Evolutionary conservation across 2,329 filamentous ascomycete species (phyloP), one percentile per base, ranked within the genome.

Genomic region (Keithomyces neogunnii): DNA sequence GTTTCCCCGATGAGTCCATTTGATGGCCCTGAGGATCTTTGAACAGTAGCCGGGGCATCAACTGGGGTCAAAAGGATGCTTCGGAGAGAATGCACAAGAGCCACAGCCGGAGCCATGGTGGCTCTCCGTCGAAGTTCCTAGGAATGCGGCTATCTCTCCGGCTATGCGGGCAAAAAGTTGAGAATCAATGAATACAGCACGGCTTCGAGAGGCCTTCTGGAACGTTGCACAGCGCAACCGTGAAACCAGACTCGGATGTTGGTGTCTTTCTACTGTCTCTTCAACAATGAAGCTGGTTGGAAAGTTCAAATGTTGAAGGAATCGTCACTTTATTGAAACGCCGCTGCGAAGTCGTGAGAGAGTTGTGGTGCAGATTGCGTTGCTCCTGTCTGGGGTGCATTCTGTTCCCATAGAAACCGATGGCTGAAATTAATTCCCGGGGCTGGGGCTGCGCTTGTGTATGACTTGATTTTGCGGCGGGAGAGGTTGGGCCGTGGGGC

Each of bases 1-100:
- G 72, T 75, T 13, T 68, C 56, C 13, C 57, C 63, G 3, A 79
- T 61, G 3, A 73, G 73, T 1, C 72, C 72, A 13, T 71, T 64
- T 11, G 64, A 59, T 2, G 65, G 59, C 38, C 63, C 57, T 59
- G 35, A 51, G 35, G 59, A 53, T 55, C 65, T 54, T 13, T 47
- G 36, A 28, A 49, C 32, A 35, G 45, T 55, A 53, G 46, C 56
- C 56, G 29, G 32, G 46, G 43, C 42, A 40, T 56, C 45, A 30
- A 55, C 54, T 19, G 55, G 47, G 28, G 56, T 54, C 30, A 63
- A 57, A 53, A 69, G 57, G 51, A 63, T 53, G 48, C 60, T 59
- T 50, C 67, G 57, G 42, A 71, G 50, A 46, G 61, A 56, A 30
- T 31, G 50, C 28, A 19, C 42, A 35, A 56, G 58, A 53, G 66